Evolutionary conservation across 352 stramenopile genomes (phyloP).

Genomic region (Phytophthora tentaculata): DNA sequence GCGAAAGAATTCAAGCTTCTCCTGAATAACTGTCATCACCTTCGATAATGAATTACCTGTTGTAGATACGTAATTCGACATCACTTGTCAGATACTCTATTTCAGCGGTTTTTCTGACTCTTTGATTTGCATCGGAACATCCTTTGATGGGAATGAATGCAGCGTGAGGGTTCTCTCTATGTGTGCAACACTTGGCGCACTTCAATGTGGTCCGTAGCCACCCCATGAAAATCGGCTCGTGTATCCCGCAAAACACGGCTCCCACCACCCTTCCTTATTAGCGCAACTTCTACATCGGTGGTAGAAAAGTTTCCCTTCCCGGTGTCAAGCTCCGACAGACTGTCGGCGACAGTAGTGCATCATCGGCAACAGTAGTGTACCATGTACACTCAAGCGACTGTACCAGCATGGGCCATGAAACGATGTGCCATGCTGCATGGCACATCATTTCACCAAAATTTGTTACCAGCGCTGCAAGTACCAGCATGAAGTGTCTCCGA

Average conservation of each 20-base stretch:
- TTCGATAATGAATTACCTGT: neutral
- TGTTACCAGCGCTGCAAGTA: neutral
- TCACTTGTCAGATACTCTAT: conserved; percentile 13
- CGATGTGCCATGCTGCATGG: no score
- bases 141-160: neutral
- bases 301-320: conserved; percentile 2
- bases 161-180: no score
- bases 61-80: neutral
- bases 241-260: neutral
- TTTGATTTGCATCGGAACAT: conserved; percentile 22
- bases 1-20: conserved; percentile 29
- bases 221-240: conserved; percentile 3
- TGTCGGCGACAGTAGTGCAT: no score
- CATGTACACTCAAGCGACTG: no score
- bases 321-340: neutral
- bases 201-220: conserved; percentile 33
- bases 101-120: conserved; percentile 25
- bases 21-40: no score
- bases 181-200: conserved; percentile 5
- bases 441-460: neutral
- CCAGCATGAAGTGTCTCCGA: neutral
- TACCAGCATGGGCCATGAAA: no score
- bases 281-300: conserved; percentile 22
- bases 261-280: conserved; percentile 30
- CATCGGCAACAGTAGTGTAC: no score